These are phyloP conservation scores for Dactylellina sp. DNA, from an alignment of 2,329 filamentous ascomycete species.

Conservation along the genomic window DNA sequence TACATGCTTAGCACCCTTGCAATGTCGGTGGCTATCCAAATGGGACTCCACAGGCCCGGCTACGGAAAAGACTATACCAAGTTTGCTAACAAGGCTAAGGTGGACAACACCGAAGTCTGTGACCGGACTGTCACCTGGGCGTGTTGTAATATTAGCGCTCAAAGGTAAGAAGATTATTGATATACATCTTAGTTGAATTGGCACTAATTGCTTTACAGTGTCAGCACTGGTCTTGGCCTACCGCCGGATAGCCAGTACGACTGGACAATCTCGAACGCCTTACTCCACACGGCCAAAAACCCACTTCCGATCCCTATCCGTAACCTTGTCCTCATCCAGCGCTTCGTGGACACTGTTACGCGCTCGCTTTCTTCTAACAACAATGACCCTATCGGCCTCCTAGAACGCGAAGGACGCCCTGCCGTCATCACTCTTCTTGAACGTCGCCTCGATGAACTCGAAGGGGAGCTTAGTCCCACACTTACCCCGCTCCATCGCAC, in stretches of 20 bases:
- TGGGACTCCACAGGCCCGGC: slow-evolving; percentile 82
- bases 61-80: slow-evolving; percentile 86
- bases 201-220: slow-evolving; percentile 64
- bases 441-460: slow-evolving; percentile 73
- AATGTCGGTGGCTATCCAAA: slow-evolving; percentile 88
- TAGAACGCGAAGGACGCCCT: slow-evolving; percentile 75
- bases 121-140: slow-evolving; percentile 85
- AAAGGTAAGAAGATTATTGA: slow-evolving; percentile 65
- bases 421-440: slow-evolving; percentile 76
- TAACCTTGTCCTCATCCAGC: slow-evolving; percentile 76
- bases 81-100: slow-evolving; percentile 78
- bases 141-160: slow-evolving; percentile 84
- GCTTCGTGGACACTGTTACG: slow-evolving; percentile 81
- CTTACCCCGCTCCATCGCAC: slow-evolving; percentile 72
- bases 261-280: slow-evolving; percentile 75
- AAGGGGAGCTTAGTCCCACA: slow-evolving; percentile 68
- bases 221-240: slow-evolving; percentile 86
- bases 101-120: slow-evolving; percentile 75
- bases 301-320: slow-evolving; percentile 73
- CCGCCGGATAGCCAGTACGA: slow-evolving; percentile 82
- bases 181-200: background rate
- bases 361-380: slow-evolving; percentile 83
- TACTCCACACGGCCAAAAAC: slow-evolving; percentile 72
- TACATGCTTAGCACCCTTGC: slow-evolving; percentile 84
- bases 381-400: slow-evolving; percentile 76